Evolutionary conservation across 306 rosid genomes (phyloP), one percentile per base, ranked within the genome.

Genomic region (Prunus padus): DNA sequence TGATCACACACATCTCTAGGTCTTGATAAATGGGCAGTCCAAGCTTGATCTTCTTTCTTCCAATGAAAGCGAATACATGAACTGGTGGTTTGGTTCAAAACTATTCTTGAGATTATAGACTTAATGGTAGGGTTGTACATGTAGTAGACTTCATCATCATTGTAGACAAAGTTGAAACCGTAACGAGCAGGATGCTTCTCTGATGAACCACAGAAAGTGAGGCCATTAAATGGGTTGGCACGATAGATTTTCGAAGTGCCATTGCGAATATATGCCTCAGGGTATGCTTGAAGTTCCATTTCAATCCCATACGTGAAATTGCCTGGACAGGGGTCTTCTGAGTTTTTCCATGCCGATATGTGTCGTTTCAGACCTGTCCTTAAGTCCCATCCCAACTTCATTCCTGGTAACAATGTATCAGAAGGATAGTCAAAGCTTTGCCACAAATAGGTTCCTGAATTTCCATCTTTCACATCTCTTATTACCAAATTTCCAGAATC

Each of bases 401-500:
- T 87, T 30, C 76, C 86, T 2, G 89, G 92, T 31, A 88, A 63
- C n/a, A 85, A 59, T 40, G 93, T 84, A 30, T 88, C 90, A 45
- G 79, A 68, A 20, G 93, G 96, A 68, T 91, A 81, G 50, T 91
- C 93, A 59, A 87, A 88, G 78, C 93, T 85, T 54, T 90, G 88
- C 96, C 93, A 88, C 71, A 80, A 66, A 69, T 65, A 77, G 18
- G 42, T 37, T 52, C 63, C 81, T 2, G 81, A 52, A 37, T 63
- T 71, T 14, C 75, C 67, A 20, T 82, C 88, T 22, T 62, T 66
- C 37, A 60, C 84, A 69, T 82, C 82, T 67, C 75, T 82, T 12
- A 84, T 18, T 0, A 91, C 87, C 13, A 88, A 80, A 62, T 88
- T 91, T 31, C 90, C 96, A 11, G 84, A 77, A 75, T 81, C 78